A percentile compares a stretch with the other conserved stretches of the same genome.
Conservation (phyloP, 2,329 filamentous ascomycete species). For the Acephala macrosclerotiorum region DNA sequence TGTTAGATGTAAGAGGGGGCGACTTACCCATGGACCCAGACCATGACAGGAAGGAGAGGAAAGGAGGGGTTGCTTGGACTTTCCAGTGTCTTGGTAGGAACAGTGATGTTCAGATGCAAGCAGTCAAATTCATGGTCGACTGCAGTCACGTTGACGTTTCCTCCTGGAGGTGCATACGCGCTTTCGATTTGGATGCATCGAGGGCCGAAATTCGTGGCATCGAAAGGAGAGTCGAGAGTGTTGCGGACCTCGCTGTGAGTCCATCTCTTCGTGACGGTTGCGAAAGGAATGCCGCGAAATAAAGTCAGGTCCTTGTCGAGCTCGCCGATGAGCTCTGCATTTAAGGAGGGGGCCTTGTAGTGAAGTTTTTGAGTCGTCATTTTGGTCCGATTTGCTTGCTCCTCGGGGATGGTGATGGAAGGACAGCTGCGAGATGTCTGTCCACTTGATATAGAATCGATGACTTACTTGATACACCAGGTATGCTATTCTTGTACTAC, state of each 20-base stretch:
- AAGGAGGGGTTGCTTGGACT: neutral
- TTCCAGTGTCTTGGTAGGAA: slow-evolving; percentile 35
- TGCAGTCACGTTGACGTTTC: neutral
- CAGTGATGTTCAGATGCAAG: slow-evolving; percentile 44
- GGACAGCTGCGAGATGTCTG: neutral
- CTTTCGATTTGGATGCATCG: slow-evolving; percentile 18
- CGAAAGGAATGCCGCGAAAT: slow-evolving; percentile 24
- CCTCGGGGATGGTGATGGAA: neutral
- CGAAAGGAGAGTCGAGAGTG: slow-evolving; percentile 20
- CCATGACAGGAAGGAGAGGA: slow-evolving; percentile 21
- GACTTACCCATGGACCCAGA: slow-evolving; percentile 26
- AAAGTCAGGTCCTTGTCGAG: slow-evolving; percentile 19
- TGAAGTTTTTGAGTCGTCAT: slow-evolving; percentile 3
- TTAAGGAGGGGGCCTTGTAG: slow-evolving; percentile 13
- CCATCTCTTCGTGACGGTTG: slow-evolving; percentile 22
- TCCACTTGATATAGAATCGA: neutral
- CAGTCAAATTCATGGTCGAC: slow-evolving; percentile 43
- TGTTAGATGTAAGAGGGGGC: neutral
- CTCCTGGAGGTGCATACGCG: neutral
- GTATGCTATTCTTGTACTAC: neutral
- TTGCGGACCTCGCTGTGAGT: slow-evolving; percentile 17
- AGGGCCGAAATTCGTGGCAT: slow-evolving; percentile 25
- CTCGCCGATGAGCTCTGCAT: slow-evolving; percentile 20
- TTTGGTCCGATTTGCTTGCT: neutral
- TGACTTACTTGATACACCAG: neutral